Conservation (phyloP, 1,139 yeast genomes). For the Maudiozyma humilis region DNA sequence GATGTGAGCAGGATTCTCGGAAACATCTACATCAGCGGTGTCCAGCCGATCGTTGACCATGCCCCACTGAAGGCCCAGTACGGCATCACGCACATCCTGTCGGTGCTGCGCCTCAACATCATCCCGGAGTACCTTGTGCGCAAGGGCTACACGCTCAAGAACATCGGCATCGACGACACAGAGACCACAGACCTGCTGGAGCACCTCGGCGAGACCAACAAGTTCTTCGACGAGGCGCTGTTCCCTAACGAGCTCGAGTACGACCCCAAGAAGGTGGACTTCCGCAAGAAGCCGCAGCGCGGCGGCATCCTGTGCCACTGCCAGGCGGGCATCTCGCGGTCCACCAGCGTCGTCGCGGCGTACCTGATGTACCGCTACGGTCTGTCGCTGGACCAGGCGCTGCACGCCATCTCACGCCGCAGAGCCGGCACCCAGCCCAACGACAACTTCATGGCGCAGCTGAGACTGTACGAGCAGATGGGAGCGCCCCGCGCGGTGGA, state of each 20-base stretch:
- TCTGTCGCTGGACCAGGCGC: conserved; percentile 50
- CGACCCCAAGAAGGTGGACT: conserved; percentile 27
- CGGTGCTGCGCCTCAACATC: conserved; percentile 57
- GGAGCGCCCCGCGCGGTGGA: conserved; percentile 34
- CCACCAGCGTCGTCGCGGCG: conserved; percentile 64
- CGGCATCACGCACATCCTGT: conserved; percentile 60
- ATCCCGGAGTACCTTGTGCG: conserved; percentile 41
- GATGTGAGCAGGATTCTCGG: conserved; percentile 47
- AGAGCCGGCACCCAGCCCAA: conserved; percentile 63
- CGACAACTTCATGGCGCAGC: conserved; percentile 64
- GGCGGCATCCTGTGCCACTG: conserved; percentile 54
- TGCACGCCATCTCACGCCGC: conserved; percentile 62
- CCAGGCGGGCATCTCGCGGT: conserved; percentile 83
- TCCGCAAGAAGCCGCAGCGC: conserved; percentile 37
- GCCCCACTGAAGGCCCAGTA: conserved; percentile 38
- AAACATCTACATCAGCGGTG: conserved; percentile 53
- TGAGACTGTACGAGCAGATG: conserved; percentile 49
- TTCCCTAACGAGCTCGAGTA: conserved; percentile 35
- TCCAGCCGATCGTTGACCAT: conserved; percentile 43
- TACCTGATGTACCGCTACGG: conserved; percentile 70
- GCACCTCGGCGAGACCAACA: conserved; percentile 50
- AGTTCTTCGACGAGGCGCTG: conserved; percentile 60
- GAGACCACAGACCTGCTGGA: conserved; percentile 55
- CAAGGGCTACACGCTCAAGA: conserved; percentile 46
- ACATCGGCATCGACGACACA: conserved; percentile 62